phyloP scores from a whole-genome alignment of 1,284 basidiomycete genomes.

The Ceratobasidium sp. region DNA sequence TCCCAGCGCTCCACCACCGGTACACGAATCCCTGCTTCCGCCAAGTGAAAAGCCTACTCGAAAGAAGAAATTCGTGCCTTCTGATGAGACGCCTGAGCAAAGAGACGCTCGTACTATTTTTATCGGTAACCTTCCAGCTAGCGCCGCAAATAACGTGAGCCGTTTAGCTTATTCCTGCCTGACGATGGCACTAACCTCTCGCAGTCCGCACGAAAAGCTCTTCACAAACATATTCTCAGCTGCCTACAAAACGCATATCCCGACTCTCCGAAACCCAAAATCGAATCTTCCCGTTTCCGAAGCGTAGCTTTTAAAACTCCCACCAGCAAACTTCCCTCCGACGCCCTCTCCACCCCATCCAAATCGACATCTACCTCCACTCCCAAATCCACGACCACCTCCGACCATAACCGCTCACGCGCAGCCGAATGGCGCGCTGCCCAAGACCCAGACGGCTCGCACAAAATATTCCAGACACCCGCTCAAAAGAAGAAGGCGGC shows the following conservation, averaged over 20 bases:
- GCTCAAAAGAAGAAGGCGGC: conserved; percentile 95
- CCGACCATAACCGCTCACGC: conserved; percentile 58
- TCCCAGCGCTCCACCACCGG: conserved; percentile 52
- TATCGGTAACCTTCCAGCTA: conserved; percentile 89
- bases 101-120: conserved; percentile 90
- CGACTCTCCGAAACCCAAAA: conserved; percentile 65
- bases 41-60: conserved; percentile 51
- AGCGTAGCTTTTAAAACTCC: conserved; percentile 89
- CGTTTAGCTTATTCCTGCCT: not conserved
- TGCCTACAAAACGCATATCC: conserved; percentile 67
- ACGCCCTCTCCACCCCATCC: conserved; percentile 53
- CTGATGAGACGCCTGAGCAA: conserved; percentile 76
- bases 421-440: conserved; percentile 59
- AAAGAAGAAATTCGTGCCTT: conserved; percentile 64
- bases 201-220: conserved; percentile 68
- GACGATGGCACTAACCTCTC: conserved; percentile 57
- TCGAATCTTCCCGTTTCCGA: conserved; percentile 90
- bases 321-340: conserved; percentile 71
- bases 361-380: conserved; percentile 53
- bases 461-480: conserved; percentile 75
- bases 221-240: conserved; percentile 76
- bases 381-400: conserved; percentile 53
- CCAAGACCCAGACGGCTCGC: conserved; percentile 60
- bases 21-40: conserved; percentile 58
- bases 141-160: conserved; percentile 80